Base-by-base conservation (phyloP, 2,329 filamentous ascomycete genomes). In the Periconia sp. region DNA sequence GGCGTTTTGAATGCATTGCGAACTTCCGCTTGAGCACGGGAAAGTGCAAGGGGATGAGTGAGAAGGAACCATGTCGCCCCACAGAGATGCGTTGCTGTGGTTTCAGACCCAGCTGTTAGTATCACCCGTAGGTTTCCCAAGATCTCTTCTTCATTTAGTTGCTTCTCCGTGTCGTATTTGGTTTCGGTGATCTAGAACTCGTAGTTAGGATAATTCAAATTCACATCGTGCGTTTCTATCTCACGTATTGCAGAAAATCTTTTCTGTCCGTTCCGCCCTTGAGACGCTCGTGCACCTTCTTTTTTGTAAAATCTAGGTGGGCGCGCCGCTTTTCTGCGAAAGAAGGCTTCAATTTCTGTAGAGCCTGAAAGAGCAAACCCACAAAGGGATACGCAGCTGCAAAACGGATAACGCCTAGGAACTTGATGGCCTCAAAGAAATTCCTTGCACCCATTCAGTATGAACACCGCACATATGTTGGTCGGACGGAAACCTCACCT, bases 21-120 rank as follows among this genome's bases (percentile, higher is more conserved):
- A 44, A 44, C 41, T 23, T 44, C 41, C 6, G 41, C 13, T 20
- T 44, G 18, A 14, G 18, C 41, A 23, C 41, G 41, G n/a, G n/a
- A 18, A 20, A 44, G 41, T 44, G 42, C 35, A 7, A 14, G 27
- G 2, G 52, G 19, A 20, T 58, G 20, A 23, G 42, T 50, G 9
- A 74, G 56, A 0, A 81, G 62, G 1, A 71, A 62, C 43, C 69
- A 78, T 0, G 72, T 74, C 1, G 67, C 62, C 1, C 74, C 76
- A 0, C 66, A 60, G 3, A 79, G 56, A 11, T 70, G 57, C 0
- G 75, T 74, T 1, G 75, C 74, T 0, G 75, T 77, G 1, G 76
- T 78, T 47, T 78, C 75, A 1, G 65, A 71, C 0, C 76, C 76
- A 2, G 69, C 76, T 10, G 70, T 58, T 5, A 74, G 62, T 11